Conservation (phyloP, 179 eudicot species). For the Silene noctiflora region DNA sequence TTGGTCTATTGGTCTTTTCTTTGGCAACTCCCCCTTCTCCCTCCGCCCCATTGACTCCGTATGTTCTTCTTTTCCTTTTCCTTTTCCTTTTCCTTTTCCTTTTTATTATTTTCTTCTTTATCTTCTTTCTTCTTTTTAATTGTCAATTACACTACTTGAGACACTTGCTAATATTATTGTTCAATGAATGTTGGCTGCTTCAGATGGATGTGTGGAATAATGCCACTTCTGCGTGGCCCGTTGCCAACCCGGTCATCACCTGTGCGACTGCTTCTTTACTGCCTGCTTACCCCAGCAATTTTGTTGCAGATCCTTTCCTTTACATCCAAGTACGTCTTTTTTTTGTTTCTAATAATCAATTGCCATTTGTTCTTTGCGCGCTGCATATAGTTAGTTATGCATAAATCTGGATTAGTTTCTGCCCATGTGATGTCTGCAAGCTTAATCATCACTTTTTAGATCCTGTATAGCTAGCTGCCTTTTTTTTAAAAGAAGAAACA, state of each 20-base stretch:
- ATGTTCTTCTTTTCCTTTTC: constrained; percentile 24
- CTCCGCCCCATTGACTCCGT: constrained; percentile 73
- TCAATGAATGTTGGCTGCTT: neutral
- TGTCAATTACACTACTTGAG: too few species aligned
- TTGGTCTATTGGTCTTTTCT: constrained; percentile 82
- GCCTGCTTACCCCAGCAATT: constrained; percentile 79
- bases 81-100: too few species aligned
- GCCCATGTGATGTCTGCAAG: neutral
- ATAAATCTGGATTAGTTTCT: neutral
- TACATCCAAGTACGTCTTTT: constrained; percentile 52
- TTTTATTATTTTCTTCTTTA: too few species aligned
- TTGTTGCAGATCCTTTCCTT: constrained; percentile 96
- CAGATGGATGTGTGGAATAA: constrained; percentile 65
- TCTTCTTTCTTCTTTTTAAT: too few species aligned
- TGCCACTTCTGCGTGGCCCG: constrained; percentile 80
- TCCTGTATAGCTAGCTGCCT: too few species aligned
- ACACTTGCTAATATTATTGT: neutral
- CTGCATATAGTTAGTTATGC: too few species aligned
- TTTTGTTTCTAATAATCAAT: too few species aligned
- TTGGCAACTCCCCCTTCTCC: constrained; percentile 71
- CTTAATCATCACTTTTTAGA: neutral
- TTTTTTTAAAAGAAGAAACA: too few species aligned
- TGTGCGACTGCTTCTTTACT: constrained; percentile 67
- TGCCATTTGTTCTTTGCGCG: neutral
- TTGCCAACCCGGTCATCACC: constrained; percentile 82